A percentile compares a stretch with the other conserved stretches of the same genome.
Conservation (phyloP, 768 basidiomycete genomes). For the Mycena galericulata region DNA sequence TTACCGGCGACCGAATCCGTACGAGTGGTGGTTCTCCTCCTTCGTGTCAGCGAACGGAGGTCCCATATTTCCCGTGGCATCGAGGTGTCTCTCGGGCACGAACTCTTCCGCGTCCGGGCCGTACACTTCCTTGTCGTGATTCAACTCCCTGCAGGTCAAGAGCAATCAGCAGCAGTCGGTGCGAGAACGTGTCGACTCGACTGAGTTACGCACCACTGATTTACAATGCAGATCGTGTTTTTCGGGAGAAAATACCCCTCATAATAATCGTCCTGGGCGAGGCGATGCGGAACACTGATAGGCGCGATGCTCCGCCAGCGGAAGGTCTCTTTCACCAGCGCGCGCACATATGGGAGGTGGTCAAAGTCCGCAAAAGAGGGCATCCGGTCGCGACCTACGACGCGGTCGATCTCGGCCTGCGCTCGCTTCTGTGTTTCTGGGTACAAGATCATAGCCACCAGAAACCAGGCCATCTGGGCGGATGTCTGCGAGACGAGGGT, state of each 20-base stretch:
- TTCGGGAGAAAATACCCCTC: slow-evolving; percentile 43
- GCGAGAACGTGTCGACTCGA: too few relatives aligned
- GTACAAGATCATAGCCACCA: slow-evolving; percentile 5
- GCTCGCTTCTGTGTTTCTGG: background rate
- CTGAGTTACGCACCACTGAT: slow-evolving; percentile 25
- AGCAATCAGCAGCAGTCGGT: background rate
- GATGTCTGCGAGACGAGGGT: slow-evolving; percentile 30
- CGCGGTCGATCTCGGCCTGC: slow-evolving; percentile 27
- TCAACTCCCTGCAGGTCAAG: slow-evolving; percentile 33
- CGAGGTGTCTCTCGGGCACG: slow-evolving; percentile 41
- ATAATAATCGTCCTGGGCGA: slow-evolving; percentile 45
- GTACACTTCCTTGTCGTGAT: slow-evolving; percentile 41
- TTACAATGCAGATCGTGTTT: slow-evolving; percentile 40
- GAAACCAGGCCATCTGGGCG: slow-evolving; percentile 38
- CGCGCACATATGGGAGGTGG: slow-evolving; percentile 38
- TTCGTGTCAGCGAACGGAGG: slow-evolving; percentile 39
- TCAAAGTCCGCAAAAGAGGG: slow-evolving; percentile 39
- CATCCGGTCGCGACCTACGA: slow-evolving; percentile 29
- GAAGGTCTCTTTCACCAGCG: slow-evolving; percentile 39
- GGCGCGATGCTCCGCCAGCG: slow-evolving; percentile 35
- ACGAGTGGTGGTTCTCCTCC: slow-evolving; percentile 45
- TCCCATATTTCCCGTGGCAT: slow-evolving; percentile 36
- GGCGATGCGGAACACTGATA: slow-evolving; percentile 22
- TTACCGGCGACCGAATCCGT: slow-evolving; percentile 49
- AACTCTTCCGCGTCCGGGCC: slow-evolving; percentile 40